Evolutionary conservation across 1,284 basidiomycete species (phyloP).

Genomic region (Spongiforma sp.): DNA sequence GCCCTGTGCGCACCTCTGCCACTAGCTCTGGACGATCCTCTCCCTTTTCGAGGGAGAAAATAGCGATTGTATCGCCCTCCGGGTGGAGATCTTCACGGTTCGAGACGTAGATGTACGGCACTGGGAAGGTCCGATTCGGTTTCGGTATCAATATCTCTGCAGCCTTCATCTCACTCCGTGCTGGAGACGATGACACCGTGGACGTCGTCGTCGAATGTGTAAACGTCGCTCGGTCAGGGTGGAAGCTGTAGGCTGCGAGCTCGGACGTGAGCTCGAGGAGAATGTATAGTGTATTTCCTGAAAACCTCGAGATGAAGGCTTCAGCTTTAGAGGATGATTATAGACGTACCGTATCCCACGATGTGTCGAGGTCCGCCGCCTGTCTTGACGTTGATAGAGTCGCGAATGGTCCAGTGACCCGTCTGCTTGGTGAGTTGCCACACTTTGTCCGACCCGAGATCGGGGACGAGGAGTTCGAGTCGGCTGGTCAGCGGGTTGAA

Average conservation of each 20-base stretch:
- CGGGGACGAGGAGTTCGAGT: slow-evolving; percentile 69
- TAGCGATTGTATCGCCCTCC: slow-evolving; percentile 65
- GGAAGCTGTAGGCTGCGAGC: slow-evolving; percentile 57
- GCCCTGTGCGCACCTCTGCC: slow-evolving; percentile 53
- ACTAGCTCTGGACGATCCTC: slow-evolving; percentile 47
- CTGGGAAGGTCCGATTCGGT: slow-evolving; percentile 48
- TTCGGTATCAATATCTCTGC: slow-evolving; percentile 63
- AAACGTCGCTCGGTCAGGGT: slow-evolving; percentile 26
- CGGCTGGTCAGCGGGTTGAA: slow-evolving; percentile 42
- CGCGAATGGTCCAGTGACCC: slow-evolving; percentile 53
- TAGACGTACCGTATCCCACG: slow-evolving; percentile 57
- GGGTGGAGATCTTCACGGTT: slow-evolving; percentile 67
- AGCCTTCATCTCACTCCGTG: slow-evolving; percentile 47
- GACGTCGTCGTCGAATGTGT: slow-evolving; percentile 44
- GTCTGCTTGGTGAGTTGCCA: slow-evolving; percentile 55
- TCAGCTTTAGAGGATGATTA: neutral
- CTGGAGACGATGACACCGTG: slow-evolving; percentile 51
- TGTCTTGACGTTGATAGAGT: slow-evolving; percentile 48
- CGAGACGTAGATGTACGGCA: slow-evolving; percentile 60
- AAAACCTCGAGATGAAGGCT: no score
- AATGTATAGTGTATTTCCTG: slow-evolving; percentile 67
- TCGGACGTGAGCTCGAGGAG: slow-evolving; percentile 66
- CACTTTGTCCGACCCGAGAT: slow-evolving; percentile 72
- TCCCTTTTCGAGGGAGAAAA: slow-evolving; percentile 53
- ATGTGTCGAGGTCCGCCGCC: slow-evolving; percentile 76